Conservation (phyloP, 306 rosid genomes). For the Biancaea sappan region DNA sequence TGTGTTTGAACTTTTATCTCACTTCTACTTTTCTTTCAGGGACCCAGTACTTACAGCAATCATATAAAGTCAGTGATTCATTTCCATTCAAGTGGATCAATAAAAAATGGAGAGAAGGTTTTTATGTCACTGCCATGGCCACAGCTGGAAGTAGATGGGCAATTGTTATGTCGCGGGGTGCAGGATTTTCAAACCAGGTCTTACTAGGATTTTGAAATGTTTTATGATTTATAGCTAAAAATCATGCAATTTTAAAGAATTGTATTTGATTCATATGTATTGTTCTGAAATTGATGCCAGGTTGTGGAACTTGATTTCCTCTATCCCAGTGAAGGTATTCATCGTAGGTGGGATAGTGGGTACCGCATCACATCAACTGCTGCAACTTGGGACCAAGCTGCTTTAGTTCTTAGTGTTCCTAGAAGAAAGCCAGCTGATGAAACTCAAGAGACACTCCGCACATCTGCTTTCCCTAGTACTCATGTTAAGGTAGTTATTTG, state of each 20-base stretch:
- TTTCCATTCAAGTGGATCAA: slow-evolving; percentile 81
- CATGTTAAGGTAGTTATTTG: slow-evolving; percentile 66
- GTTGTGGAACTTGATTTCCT: slow-evolving; percentile 80
- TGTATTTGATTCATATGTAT: not conserved
- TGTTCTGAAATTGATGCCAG: slow-evolving; percentile 38
- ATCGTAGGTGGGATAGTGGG: slow-evolving; percentile 67
- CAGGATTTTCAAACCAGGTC: slow-evolving; percentile 76
- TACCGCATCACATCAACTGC: slow-evolving; percentile 85
- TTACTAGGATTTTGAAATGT: not conserved
- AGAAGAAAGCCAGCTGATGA: slow-evolving; percentile 74
- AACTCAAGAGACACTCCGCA: slow-evolving; percentile 88
- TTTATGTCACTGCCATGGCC: slow-evolving; percentile 78
- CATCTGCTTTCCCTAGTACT: slow-evolving; percentile 82
- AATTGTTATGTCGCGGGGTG: slow-evolving; percentile 79
- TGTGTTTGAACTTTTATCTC: not conserved
- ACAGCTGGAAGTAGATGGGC: slow-evolving; percentile 78
- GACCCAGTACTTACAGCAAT: slow-evolving; percentile 68
- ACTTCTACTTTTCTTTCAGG: slow-evolving; percentile 41
- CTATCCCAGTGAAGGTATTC: slow-evolving; percentile 87
- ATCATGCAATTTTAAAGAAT: not conserved
- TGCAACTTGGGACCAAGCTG: slow-evolving; percentile 82
- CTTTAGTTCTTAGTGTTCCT: slow-evolving; percentile 72
- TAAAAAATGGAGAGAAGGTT: slow-evolving; percentile 83
- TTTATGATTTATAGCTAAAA: not conserved
- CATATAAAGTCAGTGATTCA: slow-evolving; percentile 78